Evolutionary conservation across 306 rosid genomes (phyloP), one percentile per base, ranked within the genome.

Genomic region (Prunus salicina): DNA sequence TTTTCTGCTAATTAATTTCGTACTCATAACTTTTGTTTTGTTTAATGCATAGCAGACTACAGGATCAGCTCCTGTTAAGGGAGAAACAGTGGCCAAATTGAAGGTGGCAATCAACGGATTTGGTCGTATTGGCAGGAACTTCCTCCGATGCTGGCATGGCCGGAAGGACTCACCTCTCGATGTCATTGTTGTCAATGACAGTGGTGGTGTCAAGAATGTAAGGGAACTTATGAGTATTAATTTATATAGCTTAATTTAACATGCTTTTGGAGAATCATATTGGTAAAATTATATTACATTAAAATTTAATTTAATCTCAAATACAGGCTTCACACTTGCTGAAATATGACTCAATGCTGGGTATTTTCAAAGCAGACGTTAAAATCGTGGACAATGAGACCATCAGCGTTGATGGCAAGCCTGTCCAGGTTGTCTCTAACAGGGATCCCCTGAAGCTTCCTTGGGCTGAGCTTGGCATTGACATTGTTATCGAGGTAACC

Each of bases 61-160:
- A 56, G 93, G 83, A 79, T 82, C 98, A 60, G 56, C 83, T 74
- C 86, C 90, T 61, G 87, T 84, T 57, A 89, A 86, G 82, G 93
- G 91, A 74, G 87, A 91, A 76, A 83, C 97, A 18, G 96, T 90
- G 84, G 99, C 97, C n/a, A 91, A 96, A 87, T 80, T 96, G 88
- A 96, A 96, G 96, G 98, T 96, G 46, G 97, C 97, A 28, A 92
- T 96, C 87, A 96, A 95, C 18, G 99, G 99, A 81, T 96, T 96
- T 76, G 98, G 99, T 64, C 96, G 98, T 61, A 96, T 91, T 28
- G 99, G 99, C 69, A 86, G 99, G 73, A 96, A 96, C 86, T 96
- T 96, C 76, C 96, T 96, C 13, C 90, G 99, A 60, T 96, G 99
- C 88, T 96, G 99, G 99, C 99, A 96, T 51, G 98, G 97, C 34